Conservation (phyloP, 2,329 filamentous ascomycete species). For the Anisogramma anomala region DNA sequence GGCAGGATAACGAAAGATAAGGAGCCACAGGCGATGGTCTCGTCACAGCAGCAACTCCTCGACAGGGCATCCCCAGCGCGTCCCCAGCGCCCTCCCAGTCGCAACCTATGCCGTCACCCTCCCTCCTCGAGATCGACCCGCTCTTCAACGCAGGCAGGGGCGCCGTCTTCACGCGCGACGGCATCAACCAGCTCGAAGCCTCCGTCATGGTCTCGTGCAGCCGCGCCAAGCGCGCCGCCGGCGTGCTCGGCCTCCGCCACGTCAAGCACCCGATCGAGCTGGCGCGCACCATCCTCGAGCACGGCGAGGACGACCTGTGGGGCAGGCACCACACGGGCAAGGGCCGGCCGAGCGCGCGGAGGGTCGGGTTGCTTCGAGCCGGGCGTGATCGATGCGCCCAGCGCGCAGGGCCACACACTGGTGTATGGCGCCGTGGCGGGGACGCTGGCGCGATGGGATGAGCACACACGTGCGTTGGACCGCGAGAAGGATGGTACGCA, state of each 20-base stretch:
- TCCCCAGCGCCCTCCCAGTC: constrained; percentile 54
- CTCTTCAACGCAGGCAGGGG: constrained; percentile 79
- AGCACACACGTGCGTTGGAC: constrained; percentile 46
- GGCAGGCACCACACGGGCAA: constrained; percentile 13
- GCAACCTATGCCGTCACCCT: constrained; percentile 64
- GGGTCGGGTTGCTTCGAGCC: constrained; percentile 3
- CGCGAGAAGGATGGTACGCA: constrained; percentile 30
- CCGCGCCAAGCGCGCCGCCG: constrained; percentile 63
- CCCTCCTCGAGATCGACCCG: constrained; percentile 67
- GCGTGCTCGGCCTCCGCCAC: constrained; percentile 58
- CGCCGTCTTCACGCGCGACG: constrained; percentile 75
- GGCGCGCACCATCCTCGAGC: constrained; percentile 57
- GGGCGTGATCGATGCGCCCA: constrained; percentile 31
- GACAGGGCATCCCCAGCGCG: constrained; percentile 5
- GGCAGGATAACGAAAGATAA: background rate
- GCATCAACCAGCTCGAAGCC: constrained; percentile 76
- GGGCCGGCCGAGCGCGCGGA: constrained; percentile 19
- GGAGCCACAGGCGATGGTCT: too few species aligned
- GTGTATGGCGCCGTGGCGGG: constrained; percentile 59
- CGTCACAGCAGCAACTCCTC: too few species aligned
- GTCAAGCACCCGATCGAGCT: constrained; percentile 74
- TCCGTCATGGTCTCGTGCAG: constrained; percentile 73
- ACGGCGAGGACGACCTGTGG: constrained; percentile 50
- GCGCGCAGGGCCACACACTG: constrained; percentile 59
- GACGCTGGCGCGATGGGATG: constrained; percentile 57